phyloP scores from a whole-genome alignment of 257 asterid genomes.

The Solanum medicagineum region DNA sequence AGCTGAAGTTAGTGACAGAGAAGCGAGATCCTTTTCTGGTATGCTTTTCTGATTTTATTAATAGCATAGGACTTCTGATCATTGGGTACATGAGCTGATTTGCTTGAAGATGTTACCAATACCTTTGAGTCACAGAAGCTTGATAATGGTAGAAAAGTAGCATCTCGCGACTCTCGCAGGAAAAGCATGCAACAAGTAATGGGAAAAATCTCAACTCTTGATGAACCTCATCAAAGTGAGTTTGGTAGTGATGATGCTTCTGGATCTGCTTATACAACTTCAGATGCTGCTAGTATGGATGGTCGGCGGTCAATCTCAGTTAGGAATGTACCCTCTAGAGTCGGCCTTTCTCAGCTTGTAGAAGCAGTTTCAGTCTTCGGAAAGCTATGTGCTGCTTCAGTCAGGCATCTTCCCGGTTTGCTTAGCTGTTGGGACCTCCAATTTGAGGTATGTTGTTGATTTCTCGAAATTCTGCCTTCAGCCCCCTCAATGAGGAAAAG shows the following conservation, averaged over 20 bases:
- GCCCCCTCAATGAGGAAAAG: not conserved
- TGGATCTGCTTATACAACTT: not conserved
- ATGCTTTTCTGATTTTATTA: conserved; percentile 4
- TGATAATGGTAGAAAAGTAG: conserved; percentile 7
- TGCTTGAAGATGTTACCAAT: not conserved
- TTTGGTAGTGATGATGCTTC: conserved; percentile 1
- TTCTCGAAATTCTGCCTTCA: not conserved
- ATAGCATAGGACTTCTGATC: not conserved
- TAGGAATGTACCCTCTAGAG: conserved; percentile 14
- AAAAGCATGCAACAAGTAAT: not conserved
- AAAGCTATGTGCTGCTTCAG: conserved; percentile 27
- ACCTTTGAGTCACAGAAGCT: conserved; percentile 9
- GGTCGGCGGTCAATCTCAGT: conserved; percentile 7
- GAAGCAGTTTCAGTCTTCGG: conserved; percentile 35
- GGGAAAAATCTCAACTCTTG: not conserved
- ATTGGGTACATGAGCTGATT: not conserved
- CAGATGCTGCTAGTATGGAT: conserved; percentile 1
- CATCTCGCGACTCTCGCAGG: conserved; percentile 5
- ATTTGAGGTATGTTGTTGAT: not conserved
- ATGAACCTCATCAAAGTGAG: conserved; percentile 1
- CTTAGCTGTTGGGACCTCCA: conserved; percentile 1
- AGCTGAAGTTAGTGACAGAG: conserved; percentile 18
- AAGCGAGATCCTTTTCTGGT: conserved; percentile 22
- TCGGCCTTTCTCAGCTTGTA: conserved; percentile 21
- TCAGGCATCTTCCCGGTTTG: conserved; percentile 9